Evolutionary conservation across 768 basidiomycete species (phyloP).

Genomic region (Lactifluus volemus): DNA sequence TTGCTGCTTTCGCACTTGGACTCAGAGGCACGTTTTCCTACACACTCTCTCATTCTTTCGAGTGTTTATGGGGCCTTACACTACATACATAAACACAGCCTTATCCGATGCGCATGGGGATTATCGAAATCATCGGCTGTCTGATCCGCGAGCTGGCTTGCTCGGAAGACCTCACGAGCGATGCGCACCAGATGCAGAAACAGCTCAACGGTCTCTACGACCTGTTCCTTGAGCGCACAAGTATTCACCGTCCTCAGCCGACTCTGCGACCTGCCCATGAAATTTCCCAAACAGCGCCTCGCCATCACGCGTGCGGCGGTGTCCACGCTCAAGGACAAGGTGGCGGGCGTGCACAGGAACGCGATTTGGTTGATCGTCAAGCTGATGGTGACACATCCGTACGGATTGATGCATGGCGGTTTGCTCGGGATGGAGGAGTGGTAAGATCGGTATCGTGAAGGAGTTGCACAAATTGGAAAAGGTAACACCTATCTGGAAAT

Average conservation of each 20-base stretch:
- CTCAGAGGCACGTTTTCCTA: slow-evolving; percentile 57
- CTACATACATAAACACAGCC: slow-evolving; percentile 36
- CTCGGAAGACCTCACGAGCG: no score
- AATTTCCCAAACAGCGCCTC: no score
- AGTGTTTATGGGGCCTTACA: background rate
- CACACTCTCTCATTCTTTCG: background rate
- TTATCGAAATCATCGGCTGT: no score
- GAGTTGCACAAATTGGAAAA: slow-evolving; percentile 68
- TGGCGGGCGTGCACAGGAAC: no score
- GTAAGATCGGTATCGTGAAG: slow-evolving; percentile 57
- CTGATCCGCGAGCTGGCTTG: no score
- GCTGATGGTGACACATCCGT: slow-evolving; percentile 83
- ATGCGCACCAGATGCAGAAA: no score
- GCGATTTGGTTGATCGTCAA: slow-evolving; percentile 40
- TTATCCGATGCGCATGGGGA: slow-evolving; percentile 71
- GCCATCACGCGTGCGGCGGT: no score
- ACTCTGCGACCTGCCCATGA: no score
- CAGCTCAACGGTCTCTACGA: no score
- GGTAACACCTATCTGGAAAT: slow-evolving; percentile 40
- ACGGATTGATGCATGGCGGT: slow-evolving; percentile 77
- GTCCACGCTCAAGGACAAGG: no score
- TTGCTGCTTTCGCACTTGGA: slow-evolving; percentile 81
- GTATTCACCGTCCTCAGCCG: no score
- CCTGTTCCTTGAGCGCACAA: no score
- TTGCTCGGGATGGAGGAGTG: slow-evolving; percentile 62